Evolutionary conservation across 2,329 filamentous ascomycete species (phyloP).

Genomic region (Aspergillus sp.): DNA sequence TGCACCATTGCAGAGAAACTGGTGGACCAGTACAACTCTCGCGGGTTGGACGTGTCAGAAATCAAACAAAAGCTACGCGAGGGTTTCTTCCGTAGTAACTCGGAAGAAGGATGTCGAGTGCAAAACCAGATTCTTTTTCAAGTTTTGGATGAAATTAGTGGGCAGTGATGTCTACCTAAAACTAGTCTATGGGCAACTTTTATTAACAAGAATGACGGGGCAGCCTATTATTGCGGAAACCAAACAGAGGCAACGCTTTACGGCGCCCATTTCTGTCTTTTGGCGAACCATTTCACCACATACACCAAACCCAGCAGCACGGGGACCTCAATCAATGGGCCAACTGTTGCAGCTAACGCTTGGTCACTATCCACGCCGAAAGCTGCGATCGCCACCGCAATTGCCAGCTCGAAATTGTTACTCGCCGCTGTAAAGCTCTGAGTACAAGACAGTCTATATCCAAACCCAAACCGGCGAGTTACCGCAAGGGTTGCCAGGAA

Average conservation of each 20-base stretch:
- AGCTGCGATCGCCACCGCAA: conserved; percentile 80
- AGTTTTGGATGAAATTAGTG: conserved; percentile 40
- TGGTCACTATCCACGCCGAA: conserved; percentile 77
- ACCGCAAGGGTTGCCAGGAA: conserved; percentile 69
- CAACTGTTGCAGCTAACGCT: conserved; percentile 78
- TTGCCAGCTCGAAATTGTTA: conserved; percentile 91
- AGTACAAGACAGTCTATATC: conserved; percentile 68
- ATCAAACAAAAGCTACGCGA: conserved; percentile 35
- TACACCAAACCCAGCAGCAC: conserved; percentile 78
- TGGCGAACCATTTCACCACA: conserved; percentile 52
- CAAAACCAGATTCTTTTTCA: conserved; percentile 45
- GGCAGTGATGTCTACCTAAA: conserved; percentile 16
- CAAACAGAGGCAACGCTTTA: not conserved
- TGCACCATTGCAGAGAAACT: conserved; percentile 41
- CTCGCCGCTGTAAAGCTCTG: conserved; percentile 88
- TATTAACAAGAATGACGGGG: not conserved
- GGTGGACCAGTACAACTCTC: conserved; percentile 38
- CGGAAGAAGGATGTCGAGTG: conserved; percentile 36
- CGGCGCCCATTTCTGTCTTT: conserved; percentile 24
- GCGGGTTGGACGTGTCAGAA: conserved; percentile 34
- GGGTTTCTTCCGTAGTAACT: conserved; percentile 31
- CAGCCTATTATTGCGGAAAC: not conserved
- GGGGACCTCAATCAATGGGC: conserved; percentile 82
- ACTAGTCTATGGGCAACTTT: not conserved
- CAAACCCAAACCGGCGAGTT: conserved; percentile 67